phyloP scores from a whole-genome alignment of 2,329 filamentous ascomycete genomes.

The Byssoonygena ceratinophila region DNA sequence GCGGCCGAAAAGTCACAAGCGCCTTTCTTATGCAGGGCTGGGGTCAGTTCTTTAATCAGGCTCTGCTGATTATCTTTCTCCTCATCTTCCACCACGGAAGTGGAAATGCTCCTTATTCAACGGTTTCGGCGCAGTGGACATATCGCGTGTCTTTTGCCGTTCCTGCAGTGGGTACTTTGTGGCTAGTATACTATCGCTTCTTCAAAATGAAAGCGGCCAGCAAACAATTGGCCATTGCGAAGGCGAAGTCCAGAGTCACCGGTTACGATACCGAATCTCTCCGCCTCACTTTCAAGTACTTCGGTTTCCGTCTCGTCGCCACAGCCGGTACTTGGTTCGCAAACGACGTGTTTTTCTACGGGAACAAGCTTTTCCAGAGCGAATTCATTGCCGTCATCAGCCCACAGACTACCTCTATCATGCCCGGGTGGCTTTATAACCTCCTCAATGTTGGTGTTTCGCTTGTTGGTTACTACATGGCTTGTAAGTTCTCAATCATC shows the following conservation, averaged over 20 bases:
- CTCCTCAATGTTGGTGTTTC: slow-evolving; percentile 81
- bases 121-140: slow-evolving; percentile 71
- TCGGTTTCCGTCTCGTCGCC: slow-evolving; percentile 74
- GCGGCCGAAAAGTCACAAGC: slow-evolving; percentile 87
- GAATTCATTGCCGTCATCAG: slow-evolving; percentile 81
- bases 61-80: slow-evolving; percentile 72
- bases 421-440: slow-evolving; percentile 87
- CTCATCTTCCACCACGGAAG: slow-evolving; percentile 77
- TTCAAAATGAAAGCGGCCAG: slow-evolving; percentile 88
- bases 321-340: slow-evolving; percentile 86
- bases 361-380: slow-evolving; percentile 93
- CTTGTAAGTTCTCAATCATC: slow-evolving; percentile 37
- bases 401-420: slow-evolving; percentile 57
- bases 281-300: slow-evolving; percentile 65
- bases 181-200: slow-evolving; percentile 91
- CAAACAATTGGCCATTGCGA: slow-evolving; percentile 68
- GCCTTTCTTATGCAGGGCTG: slow-evolving; percentile 98
- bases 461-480: slow-evolving; percentile 78
- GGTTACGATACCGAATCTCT: slow-evolving; percentile 86
- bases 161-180: slow-evolving; percentile 78
- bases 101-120: slow-evolving; percentile 66
- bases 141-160: slow-evolving; percentile 89
- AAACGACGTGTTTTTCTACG: slow-evolving; percentile 98
- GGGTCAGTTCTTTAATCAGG: slow-evolving; percentile 93
- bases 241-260: slow-evolving; percentile 77